Evolutionary conservation across 805 yeast species (phyloP).

Genomic region (Schwanniomyces occidentalis): DNA sequence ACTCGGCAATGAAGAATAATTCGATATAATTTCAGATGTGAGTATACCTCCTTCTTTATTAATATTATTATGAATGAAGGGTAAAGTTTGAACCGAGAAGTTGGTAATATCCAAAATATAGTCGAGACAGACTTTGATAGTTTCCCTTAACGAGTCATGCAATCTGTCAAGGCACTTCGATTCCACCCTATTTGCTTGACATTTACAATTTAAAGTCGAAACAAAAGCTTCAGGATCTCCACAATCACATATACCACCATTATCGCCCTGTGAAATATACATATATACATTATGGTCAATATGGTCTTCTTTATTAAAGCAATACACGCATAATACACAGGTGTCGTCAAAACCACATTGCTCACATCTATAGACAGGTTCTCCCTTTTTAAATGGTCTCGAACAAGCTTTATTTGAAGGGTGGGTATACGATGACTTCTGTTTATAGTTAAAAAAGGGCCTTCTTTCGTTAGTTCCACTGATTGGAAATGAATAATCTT

Average conservation of each 20-base stretch:
- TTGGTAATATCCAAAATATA: conserved; percentile 46
- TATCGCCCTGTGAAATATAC: conserved; percentile 46
- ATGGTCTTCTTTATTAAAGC: conserved; percentile 73
- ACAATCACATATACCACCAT: conserved; percentile 70
- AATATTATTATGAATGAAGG: conserved; percentile 34
- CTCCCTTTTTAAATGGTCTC: conserved; percentile 57
- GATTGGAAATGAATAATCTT: conserved; percentile 11
- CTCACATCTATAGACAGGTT: conserved; percentile 68
- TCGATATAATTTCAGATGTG: conserved; percentile 27
- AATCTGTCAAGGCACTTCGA: too few relatives aligned
- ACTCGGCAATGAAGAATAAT: conserved; percentile 31
- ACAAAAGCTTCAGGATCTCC: conserved; percentile 71
- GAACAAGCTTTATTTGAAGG: conserved; percentile 73
- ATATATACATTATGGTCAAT: conserved; percentile 61
- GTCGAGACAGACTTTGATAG: conserved; percentile 39
- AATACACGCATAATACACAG: conserved; percentile 72
- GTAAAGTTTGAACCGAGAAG: conserved; percentile 39
- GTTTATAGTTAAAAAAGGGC: conserved; percentile 14
- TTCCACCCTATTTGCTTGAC: too few relatives aligned
- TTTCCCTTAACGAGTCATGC: conserved; percentile 17
- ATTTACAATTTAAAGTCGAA: conserved; percentile 50
- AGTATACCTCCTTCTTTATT: conserved; percentile 23
- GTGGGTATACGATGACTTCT: conserved; percentile 24
- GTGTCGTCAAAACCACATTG: conserved; percentile 80
- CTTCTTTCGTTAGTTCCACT: conserved; percentile 6